A percentile compares a stretch with the other conserved stretches of the same genome.
Conservation (phyloP, 192 early-diverging fungal genomes). For the Thamnidium elegans region DNA sequence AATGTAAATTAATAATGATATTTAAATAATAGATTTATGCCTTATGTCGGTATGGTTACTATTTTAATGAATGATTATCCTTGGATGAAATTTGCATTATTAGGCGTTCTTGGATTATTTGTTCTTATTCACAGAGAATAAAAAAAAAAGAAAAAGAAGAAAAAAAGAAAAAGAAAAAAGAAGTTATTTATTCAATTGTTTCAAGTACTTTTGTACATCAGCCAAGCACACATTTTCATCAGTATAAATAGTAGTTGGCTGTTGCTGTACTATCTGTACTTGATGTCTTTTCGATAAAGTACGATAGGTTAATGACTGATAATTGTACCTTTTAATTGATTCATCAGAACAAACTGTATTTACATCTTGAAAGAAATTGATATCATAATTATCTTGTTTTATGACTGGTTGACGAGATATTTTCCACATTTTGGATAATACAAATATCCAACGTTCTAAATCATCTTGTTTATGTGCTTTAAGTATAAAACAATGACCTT, state of each 20-base stretch:
- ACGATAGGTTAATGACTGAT: slow-evolving; percentile 4
- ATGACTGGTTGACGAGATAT: not conserved
- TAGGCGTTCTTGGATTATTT: slow-evolving; percentile 73
- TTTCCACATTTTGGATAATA: slow-evolving; percentile 38
- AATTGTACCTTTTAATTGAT: not conserved
- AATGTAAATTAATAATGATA: not conserved
- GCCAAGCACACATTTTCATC: slow-evolving; percentile 10
- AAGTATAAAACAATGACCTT: slow-evolving; percentile 24
- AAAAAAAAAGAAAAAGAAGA: slow-evolving; percentile 37
- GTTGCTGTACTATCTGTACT: not conserved
- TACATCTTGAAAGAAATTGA: slow-evolving; percentile 9
- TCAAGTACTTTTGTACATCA: not conserved
- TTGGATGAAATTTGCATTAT: slow-evolving; percentile 80
- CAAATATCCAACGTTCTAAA: slow-evolving; percentile 38
- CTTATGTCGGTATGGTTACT: slow-evolving; percentile 93
- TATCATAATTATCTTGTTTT: no score
- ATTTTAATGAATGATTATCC: slow-evolving; percentile 97
- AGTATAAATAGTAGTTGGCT: not conserved
- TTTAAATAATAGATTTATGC: slow-evolving; percentile 64
- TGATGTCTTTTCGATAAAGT: not conserved
- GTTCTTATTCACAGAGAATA: slow-evolving; percentile 69
- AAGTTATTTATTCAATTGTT: not conserved
- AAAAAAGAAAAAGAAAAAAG: slow-evolving; percentile 23
- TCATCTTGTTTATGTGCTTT: slow-evolving; percentile 38
- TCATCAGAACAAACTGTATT: slow-evolving; percentile 1